These are phyloP conservation scores for Calonectria hawksworthii DNA, from an alignment of 2,329 filamentous ascomycete species.

Conservation along the genomic window DNA sequence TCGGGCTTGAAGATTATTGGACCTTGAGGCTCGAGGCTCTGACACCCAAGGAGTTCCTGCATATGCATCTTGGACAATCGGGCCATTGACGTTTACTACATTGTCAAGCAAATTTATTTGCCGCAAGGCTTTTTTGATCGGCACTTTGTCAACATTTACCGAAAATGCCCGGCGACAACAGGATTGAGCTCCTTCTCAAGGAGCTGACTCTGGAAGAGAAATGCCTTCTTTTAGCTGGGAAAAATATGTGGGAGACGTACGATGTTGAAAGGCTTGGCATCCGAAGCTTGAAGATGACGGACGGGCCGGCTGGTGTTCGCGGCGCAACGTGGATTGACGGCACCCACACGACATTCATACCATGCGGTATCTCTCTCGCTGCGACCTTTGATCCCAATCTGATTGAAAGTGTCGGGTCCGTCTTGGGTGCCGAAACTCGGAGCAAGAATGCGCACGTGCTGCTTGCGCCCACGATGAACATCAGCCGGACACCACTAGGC, in stretches of 20 bases:
- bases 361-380: slow-evolving; percentile 59
- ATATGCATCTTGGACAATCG: not conserved
- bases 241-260: slow-evolving; percentile 16
- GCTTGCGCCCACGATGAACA: slow-evolving; percentile 20
- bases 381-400: not conserved
- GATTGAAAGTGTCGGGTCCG: not conserved
- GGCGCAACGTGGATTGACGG: slow-evolving; percentile 13
- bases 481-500: slow-evolving; percentile 48
- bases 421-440: not conserved
- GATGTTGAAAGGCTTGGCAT: slow-evolving; percentile 3
- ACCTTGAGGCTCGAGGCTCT: not conserved
- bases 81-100: not conserved
- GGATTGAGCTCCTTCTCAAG: not conserved
- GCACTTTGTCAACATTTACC: not conserved
- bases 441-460: slow-evolving; percentile 6
- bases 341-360: slow-evolving; percentile 57
- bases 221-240: not conserved
- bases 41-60: not conserved
- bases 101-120: not conserved
- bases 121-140: not conserved
- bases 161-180: not conserved
- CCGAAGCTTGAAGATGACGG: slow-evolving; percentile 3
- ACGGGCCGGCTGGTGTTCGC: slow-evolving; percentile 11
- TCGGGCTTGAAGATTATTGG: not conserved
- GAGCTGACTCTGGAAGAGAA: slow-evolving; percentile 1